These are phyloP conservation scores for Halteria grandinella DNA, from an alignment of 73 alveolate species.

Conservation along the genomic window DNA sequence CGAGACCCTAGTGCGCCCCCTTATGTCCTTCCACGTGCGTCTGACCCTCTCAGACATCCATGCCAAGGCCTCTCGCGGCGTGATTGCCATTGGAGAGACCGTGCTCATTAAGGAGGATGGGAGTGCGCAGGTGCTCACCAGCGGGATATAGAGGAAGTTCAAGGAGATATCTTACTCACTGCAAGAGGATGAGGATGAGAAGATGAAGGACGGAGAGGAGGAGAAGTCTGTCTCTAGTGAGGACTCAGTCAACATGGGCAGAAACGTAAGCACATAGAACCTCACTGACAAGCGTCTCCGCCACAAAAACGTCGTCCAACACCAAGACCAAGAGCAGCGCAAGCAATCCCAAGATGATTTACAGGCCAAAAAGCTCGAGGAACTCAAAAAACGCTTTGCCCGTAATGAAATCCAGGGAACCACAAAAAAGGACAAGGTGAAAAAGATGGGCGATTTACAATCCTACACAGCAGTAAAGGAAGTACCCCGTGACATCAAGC, in stretches of 20 bases:
- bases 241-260: slow-evolving; percentile 54
- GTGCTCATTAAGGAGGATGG: slow-evolving; percentile 61
- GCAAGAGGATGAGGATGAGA: slow-evolving; percentile 72
- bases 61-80: slow-evolving; percentile 48
- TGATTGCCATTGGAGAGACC: slow-evolving; percentile 68
- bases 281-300: slow-evolving; percentile 80
- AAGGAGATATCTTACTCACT: slow-evolving; percentile 73
- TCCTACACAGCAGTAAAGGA: slow-evolving; percentile 78
- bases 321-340: slow-evolving; percentile 78
- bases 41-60: slow-evolving; percentile 58
- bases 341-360: slow-evolving; percentile 83
- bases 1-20: slow-evolving; percentile 59
- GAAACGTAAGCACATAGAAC: slow-evolving; percentile 62
- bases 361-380: slow-evolving; percentile 77
- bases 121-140: slow-evolving; percentile 55
- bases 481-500: slow-evolving; percentile 83
- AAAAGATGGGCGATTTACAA: slow-evolving; percentile 78
- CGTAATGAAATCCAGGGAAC: slow-evolving; percentile 74
- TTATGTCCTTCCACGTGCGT: slow-evolving; percentile 70
- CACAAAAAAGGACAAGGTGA: slow-evolving; percentile 69
- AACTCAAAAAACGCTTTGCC: slow-evolving; percentile 84
- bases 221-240: slow-evolving; percentile 63
- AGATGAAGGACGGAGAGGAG: slow-evolving; percentile 62
- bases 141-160: slow-evolving; percentile 55
- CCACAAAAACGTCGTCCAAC: slow-evolving; percentile 74